These are phyloP conservation scores for Pestalotiopsis sp. DNA, from an alignment of 2,329 filamentous ascomycete genomes.

Conservation along the genomic window DNA sequence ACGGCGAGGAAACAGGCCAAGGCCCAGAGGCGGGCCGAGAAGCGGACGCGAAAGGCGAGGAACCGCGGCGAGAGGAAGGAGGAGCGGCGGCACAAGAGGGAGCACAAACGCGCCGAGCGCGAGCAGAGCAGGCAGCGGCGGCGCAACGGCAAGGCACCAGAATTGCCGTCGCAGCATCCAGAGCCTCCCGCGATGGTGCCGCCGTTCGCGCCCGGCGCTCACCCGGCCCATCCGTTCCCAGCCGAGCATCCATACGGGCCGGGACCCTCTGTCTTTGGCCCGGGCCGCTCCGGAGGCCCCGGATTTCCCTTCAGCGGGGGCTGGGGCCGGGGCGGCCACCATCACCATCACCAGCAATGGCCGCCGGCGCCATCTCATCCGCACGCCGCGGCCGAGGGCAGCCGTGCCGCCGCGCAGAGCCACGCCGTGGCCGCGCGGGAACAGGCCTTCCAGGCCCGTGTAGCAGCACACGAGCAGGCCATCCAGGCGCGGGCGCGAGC, in stretches of 20 bases:
- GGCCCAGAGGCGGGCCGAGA: slow-evolving; percentile 24
- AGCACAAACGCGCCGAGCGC: slow-evolving; percentile 27
- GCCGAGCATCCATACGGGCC: not conserved
- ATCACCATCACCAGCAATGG: not conserved
- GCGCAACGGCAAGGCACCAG: not conserved
- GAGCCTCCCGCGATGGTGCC: not conserved
- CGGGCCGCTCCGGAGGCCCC: slow-evolving; percentile 12
- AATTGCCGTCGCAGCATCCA: not conserved
- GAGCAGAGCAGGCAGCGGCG: not conserved
- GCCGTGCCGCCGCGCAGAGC: not conserved
- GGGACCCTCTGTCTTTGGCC: slow-evolving; percentile 3
- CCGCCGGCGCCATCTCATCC: not conserved
- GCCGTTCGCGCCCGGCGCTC: not conserved
- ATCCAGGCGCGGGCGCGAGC: not conserved
- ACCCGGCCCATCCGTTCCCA: not conserved
- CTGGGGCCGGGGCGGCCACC: not conserved
- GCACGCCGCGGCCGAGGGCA: slow-evolving; percentile 2
- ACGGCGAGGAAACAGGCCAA: slow-evolving; percentile 28
- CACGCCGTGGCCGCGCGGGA: not conserved
- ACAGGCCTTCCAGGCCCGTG: not conserved
- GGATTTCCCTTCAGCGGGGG: slow-evolving; percentile 8
- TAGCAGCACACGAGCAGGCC: slow-evolving; percentile 2
- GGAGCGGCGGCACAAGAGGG: slow-evolving; percentile 30
- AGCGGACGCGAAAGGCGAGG: slow-evolving; percentile 2
- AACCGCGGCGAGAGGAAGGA: slow-evolving; percentile 31